These are phyloP conservation scores for Tritrichomonas foetus DNA, from an alignment of 208 protist genomes.

Conservation along the genomic window DNA sequence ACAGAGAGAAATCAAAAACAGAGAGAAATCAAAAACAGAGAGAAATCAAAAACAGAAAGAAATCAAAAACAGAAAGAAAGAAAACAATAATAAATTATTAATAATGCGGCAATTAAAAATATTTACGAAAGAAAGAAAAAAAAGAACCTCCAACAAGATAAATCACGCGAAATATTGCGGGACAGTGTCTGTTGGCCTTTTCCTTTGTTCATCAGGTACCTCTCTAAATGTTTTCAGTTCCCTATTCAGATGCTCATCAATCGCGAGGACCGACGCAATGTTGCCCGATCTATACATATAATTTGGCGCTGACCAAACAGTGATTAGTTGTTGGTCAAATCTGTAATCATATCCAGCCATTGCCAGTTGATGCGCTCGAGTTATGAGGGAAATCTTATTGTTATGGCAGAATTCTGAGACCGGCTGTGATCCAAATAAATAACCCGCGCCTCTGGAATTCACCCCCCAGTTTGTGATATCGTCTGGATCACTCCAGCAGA, in stretches of 20 bases:
- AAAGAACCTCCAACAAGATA: no score
- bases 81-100: no score
- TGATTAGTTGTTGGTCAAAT: conserved; percentile 61
- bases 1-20: no score
- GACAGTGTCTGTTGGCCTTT: not conserved
- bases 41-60: no score
- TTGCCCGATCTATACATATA: conserved; percentile 65
- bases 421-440: conserved; percentile 87
- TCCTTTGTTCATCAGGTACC: not conserved
- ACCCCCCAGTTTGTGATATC: conserved; percentile 87
- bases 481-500: conserved; percentile 89
- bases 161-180: not conserved
- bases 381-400: conserved; percentile 73
- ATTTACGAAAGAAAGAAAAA: no score
- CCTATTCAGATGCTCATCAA: conserved; percentile 86
- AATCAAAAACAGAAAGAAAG: no score
- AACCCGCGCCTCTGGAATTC: conserved; percentile 91
- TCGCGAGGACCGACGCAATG: conserved; percentile 58
- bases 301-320: conserved; percentile 65
- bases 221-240: conserved; percentile 83
- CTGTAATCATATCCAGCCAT: conserved; percentile 65
- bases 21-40: no score
- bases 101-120: no score
- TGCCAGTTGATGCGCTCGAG: conserved; percentile 61
- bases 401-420: conserved; percentile 77